phyloP scores from a whole-genome alignment of 2,329 filamentous ascomycete species.

The Aspergillus sp. region DNA sequence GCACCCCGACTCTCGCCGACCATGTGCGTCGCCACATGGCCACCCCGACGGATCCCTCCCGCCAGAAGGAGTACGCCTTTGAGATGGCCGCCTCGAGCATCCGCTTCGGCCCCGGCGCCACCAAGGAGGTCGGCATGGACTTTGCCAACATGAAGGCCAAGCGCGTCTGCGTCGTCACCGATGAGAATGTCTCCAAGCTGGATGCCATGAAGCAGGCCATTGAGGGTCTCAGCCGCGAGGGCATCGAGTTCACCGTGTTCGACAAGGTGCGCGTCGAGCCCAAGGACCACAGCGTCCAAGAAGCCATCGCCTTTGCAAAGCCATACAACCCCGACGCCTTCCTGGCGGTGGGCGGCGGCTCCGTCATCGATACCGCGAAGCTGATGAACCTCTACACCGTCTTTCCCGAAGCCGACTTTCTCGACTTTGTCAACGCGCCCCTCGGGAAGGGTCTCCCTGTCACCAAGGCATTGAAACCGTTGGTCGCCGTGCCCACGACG shows the following conservation, averaged over 20 bases:
- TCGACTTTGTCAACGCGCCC: slow-evolving; percentile 97
- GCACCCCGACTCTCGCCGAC: slow-evolving; percentile 47
- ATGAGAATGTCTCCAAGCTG: slow-evolving; percentile 75
- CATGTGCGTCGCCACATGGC: slow-evolving; percentile 64
- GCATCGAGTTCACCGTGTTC: slow-evolving; percentile 77
- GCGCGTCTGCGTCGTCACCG: slow-evolving; percentile 89
- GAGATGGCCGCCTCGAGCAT: slow-evolving; percentile 97
- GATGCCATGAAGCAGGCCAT: slow-evolving; percentile 87
- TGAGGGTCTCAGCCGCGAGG: slow-evolving; percentile 74
- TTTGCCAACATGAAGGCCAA: slow-evolving; percentile 86
- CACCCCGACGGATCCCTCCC: slow-evolving; percentile 70
- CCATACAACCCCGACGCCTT: slow-evolving; percentile 82
- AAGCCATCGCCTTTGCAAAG: slow-evolving; percentile 84
- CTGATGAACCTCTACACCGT: slow-evolving; percentile 95
- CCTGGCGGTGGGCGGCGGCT: slow-evolving; percentile 87
- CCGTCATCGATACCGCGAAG: slow-evolving; percentile 97
- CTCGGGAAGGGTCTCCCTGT: slow-evolving; percentile 81
- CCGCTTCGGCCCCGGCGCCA: slow-evolving; percentile 88
- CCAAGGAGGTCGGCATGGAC: slow-evolving; percentile 97
- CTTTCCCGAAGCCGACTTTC: slow-evolving; percentile 88
- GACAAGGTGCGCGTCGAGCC: slow-evolving; percentile 82
- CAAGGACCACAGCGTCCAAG: slow-evolving; percentile 87
- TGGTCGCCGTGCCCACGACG: slow-evolving; percentile 82
- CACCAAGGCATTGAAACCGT: slow-evolving; percentile 66
- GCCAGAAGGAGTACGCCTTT: slow-evolving; percentile 94